A percentile compares a stretch with the other conserved stretches of the same genome.
These are phyloP conservation scores for Trifolium dubium DNA, from an alignment of 306 rosid species.

Conservation along the genomic window DNA sequence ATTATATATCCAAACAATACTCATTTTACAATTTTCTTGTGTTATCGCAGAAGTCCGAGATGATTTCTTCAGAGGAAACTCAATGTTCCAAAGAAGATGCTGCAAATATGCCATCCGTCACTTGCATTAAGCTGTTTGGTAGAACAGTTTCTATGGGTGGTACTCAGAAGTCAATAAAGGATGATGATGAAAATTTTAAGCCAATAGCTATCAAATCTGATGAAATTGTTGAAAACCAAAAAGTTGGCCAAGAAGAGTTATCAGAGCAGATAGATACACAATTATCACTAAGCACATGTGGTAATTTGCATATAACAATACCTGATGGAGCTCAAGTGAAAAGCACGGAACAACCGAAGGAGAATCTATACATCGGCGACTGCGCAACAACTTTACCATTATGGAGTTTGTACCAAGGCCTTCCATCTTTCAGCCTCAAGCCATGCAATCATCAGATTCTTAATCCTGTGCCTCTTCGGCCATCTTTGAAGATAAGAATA, in stretches of 20 bases:
- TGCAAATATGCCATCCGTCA: constrained; percentile 10
- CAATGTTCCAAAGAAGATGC: constrained; percentile 42
- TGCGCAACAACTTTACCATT: constrained; percentile 44
- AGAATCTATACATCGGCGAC: constrained; percentile 32
- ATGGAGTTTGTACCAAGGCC: constrained; percentile 56
- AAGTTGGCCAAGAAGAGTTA: constrained; percentile 45
- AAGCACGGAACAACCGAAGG: constrained; percentile 42
- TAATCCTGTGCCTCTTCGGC: constrained; percentile 37
- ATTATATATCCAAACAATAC: background rate
- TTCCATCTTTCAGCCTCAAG: constrained; percentile 42
- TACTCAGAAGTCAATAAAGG: constrained; percentile 41
- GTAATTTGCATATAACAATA: constrained; percentile 35
- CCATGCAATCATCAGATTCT: constrained; percentile 42
- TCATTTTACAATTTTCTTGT: constrained; percentile 34
- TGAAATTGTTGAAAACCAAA: constrained; percentile 46
- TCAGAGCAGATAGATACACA: constrained; percentile 45
- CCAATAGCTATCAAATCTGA: constrained; percentile 36
- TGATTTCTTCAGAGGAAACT: constrained; percentile 49
- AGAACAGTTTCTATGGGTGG: constrained; percentile 62
- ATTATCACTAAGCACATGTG: constrained; percentile 54
- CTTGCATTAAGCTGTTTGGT: constrained; percentile 85
- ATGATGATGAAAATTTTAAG: constrained; percentile 37
- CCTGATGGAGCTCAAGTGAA: constrained; percentile 38
- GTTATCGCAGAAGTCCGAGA: constrained; percentile 61
- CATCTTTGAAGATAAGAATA: constrained; percentile 44